phyloP scores from a whole-genome alignment of 768 basidiomycete species.

The Agaricus blazei region DNA sequence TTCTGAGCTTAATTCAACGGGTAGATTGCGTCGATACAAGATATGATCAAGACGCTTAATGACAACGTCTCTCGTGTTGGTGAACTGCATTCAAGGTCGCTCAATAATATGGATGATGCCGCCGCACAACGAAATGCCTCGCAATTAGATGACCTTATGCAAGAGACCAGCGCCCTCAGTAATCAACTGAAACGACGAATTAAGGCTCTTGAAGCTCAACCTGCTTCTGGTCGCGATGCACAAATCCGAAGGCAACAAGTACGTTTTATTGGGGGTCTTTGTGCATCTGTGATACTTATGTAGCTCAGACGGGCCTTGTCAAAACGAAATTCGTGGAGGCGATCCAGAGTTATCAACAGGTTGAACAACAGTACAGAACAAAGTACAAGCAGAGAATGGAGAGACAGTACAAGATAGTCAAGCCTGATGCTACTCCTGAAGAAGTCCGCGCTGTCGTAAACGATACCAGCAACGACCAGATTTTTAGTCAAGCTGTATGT shows the following conservation, averaged over 20 bases:
- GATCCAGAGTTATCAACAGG: conserved; percentile 78
- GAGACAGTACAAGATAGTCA: conserved; percentile 88
- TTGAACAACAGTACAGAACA: conserved; percentile 74
- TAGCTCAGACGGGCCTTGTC: conserved; percentile 50
- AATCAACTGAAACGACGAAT: conserved; percentile 65
- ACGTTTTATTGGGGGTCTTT: conserved; percentile 7
- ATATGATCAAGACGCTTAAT: conserved; percentile 61
- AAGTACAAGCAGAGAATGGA: conserved; percentile 81
- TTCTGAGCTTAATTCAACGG: not conserved
- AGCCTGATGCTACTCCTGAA: conserved; percentile 88
- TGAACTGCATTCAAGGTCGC: conserved; percentile 67
- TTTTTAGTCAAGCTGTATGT: conserved; percentile 84
- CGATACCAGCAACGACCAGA: conserved; percentile 75
- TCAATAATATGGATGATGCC: conserved; percentile 73
- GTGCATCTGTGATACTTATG: not conserved
- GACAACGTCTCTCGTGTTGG: conserved; percentile 64
- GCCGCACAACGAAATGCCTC: conserved; percentile 55
- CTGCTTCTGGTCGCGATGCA: conserved; percentile 61
- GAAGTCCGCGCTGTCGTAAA: conserved; percentile 86
- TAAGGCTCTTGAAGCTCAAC: conserved; percentile 64
- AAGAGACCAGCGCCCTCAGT: conserved; percentile 68
- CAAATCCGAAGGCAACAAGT: conserved; percentile 80
- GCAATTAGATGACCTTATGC: conserved; percentile 64
- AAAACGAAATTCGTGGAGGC: conserved; percentile 81
- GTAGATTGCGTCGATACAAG: conserved; percentile 75